Conservation (phyloP, 2,329 filamentous ascomycete genomes). For the Talaromyces sp. region DNA sequence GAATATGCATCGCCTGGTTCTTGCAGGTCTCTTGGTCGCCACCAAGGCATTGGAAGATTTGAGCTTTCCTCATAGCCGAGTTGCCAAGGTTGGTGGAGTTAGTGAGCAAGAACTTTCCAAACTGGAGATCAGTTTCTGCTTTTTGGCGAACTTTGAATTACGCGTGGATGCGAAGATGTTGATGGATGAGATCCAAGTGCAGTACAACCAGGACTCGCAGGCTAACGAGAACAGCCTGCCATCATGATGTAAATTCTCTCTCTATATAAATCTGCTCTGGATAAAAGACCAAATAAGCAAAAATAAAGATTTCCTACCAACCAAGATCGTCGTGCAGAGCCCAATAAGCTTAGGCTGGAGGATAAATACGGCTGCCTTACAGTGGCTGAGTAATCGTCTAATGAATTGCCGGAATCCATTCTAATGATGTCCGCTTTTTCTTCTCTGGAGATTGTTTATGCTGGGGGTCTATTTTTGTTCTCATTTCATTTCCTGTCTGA, state of each 20-base stretch:
- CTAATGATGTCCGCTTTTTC: too few relatives aligned
- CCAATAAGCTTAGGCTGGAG: neutral
- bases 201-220: conserved; percentile 1
- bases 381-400: conserved; percentile 25
- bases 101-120: conserved; percentile 77
- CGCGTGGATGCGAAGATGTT: conserved; percentile 63
- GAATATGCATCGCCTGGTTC: conserved; percentile 82
- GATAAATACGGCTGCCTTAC: conserved; percentile 22
- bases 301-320: neutral
- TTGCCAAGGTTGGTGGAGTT: conserved; percentile 87
- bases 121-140: conserved; percentile 87
- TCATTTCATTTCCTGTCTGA: too few relatives aligned
- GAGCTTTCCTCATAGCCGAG: conserved; percentile 79
- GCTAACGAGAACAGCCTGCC: neutral
- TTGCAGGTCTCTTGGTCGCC: conserved; percentile 82
- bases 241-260: neutral
- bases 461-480: too few relatives aligned
- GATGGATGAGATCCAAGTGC: conserved; percentile 44
- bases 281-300: neutral
- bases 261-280: neutral
- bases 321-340: too few relatives aligned
- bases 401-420: neutral
- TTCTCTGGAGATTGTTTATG: neutral
- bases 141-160: conserved; percentile 81
- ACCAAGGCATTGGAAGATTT: conserved; percentile 96